phyloP scores from a whole-genome alignment of 2,329 filamentous ascomycete genomes.

The Pyrenochaeta sp. region DNA sequence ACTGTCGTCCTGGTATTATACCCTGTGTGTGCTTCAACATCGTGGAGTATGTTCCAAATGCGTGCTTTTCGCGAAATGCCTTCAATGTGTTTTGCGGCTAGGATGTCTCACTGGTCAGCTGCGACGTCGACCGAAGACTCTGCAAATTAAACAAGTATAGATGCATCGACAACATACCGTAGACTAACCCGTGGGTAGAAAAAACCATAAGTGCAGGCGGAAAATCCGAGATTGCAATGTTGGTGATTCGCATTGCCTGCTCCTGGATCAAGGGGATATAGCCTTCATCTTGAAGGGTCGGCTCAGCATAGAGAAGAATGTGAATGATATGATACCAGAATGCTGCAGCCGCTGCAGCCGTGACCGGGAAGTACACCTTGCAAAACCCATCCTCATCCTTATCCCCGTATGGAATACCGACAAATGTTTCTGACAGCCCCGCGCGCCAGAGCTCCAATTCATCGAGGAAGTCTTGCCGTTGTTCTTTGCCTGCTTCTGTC shows the following conservation, averaged over 20 bases:
- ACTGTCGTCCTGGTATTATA: conserved; percentile 40
- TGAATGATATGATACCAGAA: conserved; percentile 46
- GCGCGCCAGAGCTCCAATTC: conserved; percentile 41
- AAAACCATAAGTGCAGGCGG: conserved; percentile 42
- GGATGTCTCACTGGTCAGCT: not conserved
- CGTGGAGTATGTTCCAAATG: conserved; percentile 43
- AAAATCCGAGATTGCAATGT: conserved; percentile 45
- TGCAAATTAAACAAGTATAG: not conserved
- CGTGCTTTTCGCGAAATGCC: conserved; percentile 43
- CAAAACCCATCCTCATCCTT: conserved; percentile 41
- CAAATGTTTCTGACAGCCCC: conserved; percentile 38
- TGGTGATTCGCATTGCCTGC: conserved; percentile 37
- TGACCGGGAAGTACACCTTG: conserved; percentile 43
- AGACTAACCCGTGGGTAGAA: conserved; percentile 43
- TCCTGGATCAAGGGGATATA: conserved; percentile 39
- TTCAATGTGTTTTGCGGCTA: conserved; percentile 47
- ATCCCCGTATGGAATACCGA: conserved; percentile 43
- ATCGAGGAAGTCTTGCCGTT: conserved; percentile 31
- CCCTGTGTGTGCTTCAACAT: conserved; percentile 42
- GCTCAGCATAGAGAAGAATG: conserved; percentile 44
- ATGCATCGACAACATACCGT: conserved; percentile 30
- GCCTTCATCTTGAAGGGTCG: conserved; percentile 33
- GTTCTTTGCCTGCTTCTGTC: conserved; percentile 18
- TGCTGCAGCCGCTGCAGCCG: conserved; percentile 37
- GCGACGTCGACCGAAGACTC: not conserved